Percentiles rank a stretch among this genome's conserved stretches.
Conservation (phyloP, 768 basidiomycete genomes). For the Boletus sensibilis region DNA sequence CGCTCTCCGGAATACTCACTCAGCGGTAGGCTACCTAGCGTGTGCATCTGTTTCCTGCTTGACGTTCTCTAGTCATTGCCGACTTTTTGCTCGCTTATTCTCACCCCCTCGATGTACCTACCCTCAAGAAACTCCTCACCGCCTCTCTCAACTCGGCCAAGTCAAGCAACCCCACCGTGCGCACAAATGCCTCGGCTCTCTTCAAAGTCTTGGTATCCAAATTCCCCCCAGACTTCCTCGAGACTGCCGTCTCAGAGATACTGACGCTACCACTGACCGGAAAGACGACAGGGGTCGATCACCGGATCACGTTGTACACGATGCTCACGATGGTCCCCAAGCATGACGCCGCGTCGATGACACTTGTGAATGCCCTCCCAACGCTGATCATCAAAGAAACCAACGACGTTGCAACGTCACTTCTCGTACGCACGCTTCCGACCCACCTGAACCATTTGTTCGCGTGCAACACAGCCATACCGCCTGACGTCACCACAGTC, state of each 20-base stretch:
- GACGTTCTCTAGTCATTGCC: constrained; percentile 44
- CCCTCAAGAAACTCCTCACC: constrained; percentile 54
- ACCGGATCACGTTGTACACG: constrained; percentile 75
- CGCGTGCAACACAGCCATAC: constrained; percentile 38
- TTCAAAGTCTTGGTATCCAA: constrained; percentile 49
- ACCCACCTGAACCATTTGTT: constrained; percentile 61
- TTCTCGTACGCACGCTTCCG: constrained; percentile 54
- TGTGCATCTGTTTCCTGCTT: neutral
- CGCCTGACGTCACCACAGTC: constrained; percentile 43
- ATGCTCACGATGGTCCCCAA: constrained; percentile 64
- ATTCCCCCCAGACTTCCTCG: constrained; percentile 38
- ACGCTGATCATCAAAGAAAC: constrained; percentile 69
- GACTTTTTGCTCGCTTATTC: constrained; percentile 58
- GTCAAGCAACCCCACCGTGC: constrained; percentile 64
- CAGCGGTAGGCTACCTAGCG: constrained; percentile 42
- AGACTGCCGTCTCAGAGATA: constrained; percentile 59
- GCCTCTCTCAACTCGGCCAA: constrained; percentile 68
- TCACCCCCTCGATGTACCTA: constrained; percentile 45
- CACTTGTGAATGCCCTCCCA: constrained; percentile 39
- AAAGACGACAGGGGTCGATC: constrained; percentile 86
- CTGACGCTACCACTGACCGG: constrained; percentile 74
- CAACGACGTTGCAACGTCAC: constrained; percentile 60
- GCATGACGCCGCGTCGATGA: constrained; percentile 47
- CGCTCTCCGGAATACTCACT: constrained; percentile 81
- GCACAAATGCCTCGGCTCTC: constrained; percentile 53